Evolutionary conservation across 1,139 yeast species (phyloP).

Genomic region (Suhomyces kunorum): DNA sequence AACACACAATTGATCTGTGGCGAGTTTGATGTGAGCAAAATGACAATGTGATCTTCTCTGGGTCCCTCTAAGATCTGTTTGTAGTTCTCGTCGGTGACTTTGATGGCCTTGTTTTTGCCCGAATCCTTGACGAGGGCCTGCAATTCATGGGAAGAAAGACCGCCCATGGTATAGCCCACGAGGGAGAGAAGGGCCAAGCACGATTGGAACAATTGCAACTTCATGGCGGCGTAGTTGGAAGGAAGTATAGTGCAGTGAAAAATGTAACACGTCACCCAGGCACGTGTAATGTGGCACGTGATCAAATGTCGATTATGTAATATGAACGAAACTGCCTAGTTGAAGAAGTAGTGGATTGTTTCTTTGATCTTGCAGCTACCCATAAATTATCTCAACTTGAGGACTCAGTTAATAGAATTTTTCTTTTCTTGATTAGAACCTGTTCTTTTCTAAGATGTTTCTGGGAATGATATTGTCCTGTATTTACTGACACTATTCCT

Average conservation of each 20-base stretch:
- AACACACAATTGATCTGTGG: slow-evolving; percentile 74
- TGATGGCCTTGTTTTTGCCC: slow-evolving; percentile 26
- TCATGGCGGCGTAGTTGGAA: slow-evolving; percentile 8
- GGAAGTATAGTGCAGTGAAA: slow-evolving; percentile 1
- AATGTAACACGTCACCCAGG: slow-evolving; percentile 12
- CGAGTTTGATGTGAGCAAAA: slow-evolving; percentile 72
- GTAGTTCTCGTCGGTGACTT: slow-evolving; percentile 62
- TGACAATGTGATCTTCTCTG: slow-evolving; percentile 66
- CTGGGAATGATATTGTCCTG: too few relatives aligned
- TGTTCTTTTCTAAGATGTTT: too few relatives aligned
- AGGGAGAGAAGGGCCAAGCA: slow-evolving; percentile 15
- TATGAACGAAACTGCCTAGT: too few relatives aligned
- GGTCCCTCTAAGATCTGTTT: slow-evolving; percentile 62
- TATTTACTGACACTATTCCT: too few relatives aligned
- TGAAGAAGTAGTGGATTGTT: too few relatives aligned
- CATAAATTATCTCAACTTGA: too few relatives aligned
- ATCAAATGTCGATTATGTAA: too few relatives aligned
- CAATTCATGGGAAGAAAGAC: slow-evolving; percentile 32
- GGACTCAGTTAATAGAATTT: too few relatives aligned
- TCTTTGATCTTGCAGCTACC: too few relatives aligned
- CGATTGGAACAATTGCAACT: slow-evolving; percentile 12
- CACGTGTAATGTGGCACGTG: neutral
- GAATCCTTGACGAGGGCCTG: slow-evolving; percentile 21
- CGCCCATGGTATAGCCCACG: slow-evolving; percentile 23
- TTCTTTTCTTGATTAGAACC: too few relatives aligned